Percentiles rank a stretch among this genome's conserved stretches.
These are phyloP conservation scores for Articulospora tetracladia DNA, from an alignment of 495 filamentous ascomycete genomes.

Conservation along the genomic window DNA sequence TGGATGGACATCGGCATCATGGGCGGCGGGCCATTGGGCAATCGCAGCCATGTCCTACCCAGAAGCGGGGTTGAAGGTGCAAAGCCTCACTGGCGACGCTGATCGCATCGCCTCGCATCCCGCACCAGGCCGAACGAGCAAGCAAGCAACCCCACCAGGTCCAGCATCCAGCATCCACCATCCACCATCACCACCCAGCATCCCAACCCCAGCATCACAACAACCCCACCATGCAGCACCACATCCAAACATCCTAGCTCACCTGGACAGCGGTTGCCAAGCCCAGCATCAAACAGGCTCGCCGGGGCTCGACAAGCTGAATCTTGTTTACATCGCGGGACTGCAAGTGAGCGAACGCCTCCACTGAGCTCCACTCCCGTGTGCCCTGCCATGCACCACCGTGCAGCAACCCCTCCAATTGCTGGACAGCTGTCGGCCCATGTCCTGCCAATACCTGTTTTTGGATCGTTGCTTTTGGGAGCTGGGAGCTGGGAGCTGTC, in stretches of 20 bases:
- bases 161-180: too few relatives aligned
- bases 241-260: neutral
- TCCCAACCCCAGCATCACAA: too few relatives aligned
- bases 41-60: neutral
- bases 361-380: too few relatives aligned
- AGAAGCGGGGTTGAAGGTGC: neutral
- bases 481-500: neutral
- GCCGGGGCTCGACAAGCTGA: neutral
- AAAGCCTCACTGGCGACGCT: neutral
- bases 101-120: too few relatives aligned
- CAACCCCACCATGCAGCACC: neutral
- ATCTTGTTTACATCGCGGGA: neutral
- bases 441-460: neutral
- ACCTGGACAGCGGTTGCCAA: slow-evolving; percentile 4
- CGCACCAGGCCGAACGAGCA: neutral
- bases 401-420: too few relatives aligned
- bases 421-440: too few relatives aligned
- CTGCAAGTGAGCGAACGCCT: too few relatives aligned
- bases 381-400: too few relatives aligned
- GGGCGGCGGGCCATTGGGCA: neutral
- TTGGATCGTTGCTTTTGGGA: neutral
- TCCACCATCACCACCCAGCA: neutral
- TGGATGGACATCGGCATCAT: neutral
- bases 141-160: too few relatives aligned
- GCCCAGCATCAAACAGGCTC: neutral